Base-by-base conservation (phyloP, 2,329 filamentous ascomycete species). In the Aspergillus sp. region DNA sequence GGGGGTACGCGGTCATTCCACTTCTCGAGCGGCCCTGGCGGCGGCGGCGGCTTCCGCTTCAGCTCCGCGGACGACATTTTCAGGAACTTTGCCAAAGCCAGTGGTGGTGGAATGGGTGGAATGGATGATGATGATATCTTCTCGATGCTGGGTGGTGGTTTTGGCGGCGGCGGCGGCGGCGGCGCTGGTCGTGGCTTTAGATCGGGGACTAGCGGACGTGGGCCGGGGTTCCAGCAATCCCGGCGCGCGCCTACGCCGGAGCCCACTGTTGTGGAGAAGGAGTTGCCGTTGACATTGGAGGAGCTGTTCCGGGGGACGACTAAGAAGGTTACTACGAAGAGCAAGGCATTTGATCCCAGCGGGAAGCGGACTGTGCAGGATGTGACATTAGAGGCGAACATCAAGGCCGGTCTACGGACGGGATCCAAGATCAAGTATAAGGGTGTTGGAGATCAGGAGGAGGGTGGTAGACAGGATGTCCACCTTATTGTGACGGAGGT, bases 371-470 rank as follows among this genome's bases (percentile, higher is more conserved):
- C 82, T 39, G 86, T 85, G 3, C 87, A 90, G 51, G 93, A 98
- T 60, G 87, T 90, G 62, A 88, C 96, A 15, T 74, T 98, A 25
- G 90, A 95, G 64, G 91, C 97, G 45, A 89, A 90, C 42, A 95
- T 98, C 73, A 97, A 96, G 74, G 84, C 89, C 5, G 93, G 93
- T 50, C 74, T 97, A 70, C 96, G 97, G 74, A 90, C 94, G 60
- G 93, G 93, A 25, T 95, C 88, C 63, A 98, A 97, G 78, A 95
- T 98, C 71, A 96, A 96, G 72, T 98, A 95, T 66, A 88, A 87
- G 63, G 90, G 91, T 38, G 90, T 98, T n/a, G 93, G 93, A 9
- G 93, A 98, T 69, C 90, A 97, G 67, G 90, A 95, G 52, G 93
- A 97, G 64, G 93, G 93, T 38, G 91, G 91, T 12, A 88, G 90